A percentile compares a stretch with the other conserved stretches of the same genome.
These are phyloP conservation scores for Cerioporus squamosus DNA, from an alignment of 1,284 basidiomycete genomes.

Conservation along the genomic window DNA sequence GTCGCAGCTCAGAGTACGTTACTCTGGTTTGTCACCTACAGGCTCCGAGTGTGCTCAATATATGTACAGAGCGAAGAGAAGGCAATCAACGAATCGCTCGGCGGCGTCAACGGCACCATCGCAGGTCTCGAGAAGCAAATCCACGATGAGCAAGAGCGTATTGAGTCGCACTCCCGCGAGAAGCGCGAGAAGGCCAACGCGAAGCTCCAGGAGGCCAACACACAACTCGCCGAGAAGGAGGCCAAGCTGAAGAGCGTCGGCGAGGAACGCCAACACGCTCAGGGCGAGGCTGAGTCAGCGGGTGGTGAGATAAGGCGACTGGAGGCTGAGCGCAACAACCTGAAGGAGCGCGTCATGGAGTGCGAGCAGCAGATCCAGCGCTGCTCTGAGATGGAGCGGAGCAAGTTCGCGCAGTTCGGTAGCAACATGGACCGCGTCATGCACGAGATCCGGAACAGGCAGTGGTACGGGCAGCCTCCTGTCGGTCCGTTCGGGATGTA, in stretches of 20 bases:
- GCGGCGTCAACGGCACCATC: constrained; percentile 48
- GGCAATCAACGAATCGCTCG: constrained; percentile 51
- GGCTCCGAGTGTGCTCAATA: background rate
- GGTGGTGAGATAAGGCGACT: constrained; percentile 39
- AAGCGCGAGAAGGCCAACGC: constrained; percentile 61
- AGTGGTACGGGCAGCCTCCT: constrained; percentile 75
- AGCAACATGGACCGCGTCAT: constrained; percentile 65
- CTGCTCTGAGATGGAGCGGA: constrained; percentile 53
- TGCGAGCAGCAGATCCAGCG: constrained; percentile 51
- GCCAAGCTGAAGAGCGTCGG: constrained; percentile 39
- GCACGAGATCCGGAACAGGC: constrained; percentile 53
- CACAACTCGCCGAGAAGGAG: constrained; percentile 29
- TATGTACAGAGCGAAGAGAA: constrained; percentile 16
- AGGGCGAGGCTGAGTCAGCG: constrained; percentile 36
- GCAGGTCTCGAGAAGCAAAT: constrained; percentile 56
- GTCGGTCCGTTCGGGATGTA: constrained; percentile 87
- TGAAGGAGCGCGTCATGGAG: constrained; percentile 46
- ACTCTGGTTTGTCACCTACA: background rate
- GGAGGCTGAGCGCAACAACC: constrained; percentile 36
- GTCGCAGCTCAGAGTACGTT: constrained; percentile 46
- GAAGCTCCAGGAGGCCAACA: constrained; percentile 50
- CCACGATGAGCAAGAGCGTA: constrained; percentile 54
- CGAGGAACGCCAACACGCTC: constrained; percentile 36
- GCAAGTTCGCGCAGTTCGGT: constrained; percentile 67
- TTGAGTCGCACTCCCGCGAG: constrained; percentile 60